Evolutionary conservation across 1,284 basidiomycete species (phyloP).

Genomic region (Mycosarcoma mackinlayi): DNA sequence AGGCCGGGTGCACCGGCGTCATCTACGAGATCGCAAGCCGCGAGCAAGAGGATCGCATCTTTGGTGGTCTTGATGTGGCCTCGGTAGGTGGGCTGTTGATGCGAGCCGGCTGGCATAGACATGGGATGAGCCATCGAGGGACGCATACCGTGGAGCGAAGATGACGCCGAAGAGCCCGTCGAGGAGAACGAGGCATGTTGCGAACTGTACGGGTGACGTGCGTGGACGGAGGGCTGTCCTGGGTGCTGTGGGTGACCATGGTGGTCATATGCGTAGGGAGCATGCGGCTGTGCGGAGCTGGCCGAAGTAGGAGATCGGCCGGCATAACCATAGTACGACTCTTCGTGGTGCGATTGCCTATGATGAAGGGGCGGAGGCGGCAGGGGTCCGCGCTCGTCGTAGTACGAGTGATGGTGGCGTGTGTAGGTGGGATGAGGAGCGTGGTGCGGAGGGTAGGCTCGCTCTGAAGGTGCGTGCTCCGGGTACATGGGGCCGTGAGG

Average conservation of each 20-base stretch:
- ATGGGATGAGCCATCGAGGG: conserved; percentile 17
- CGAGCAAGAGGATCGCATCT: conserved; percentile 65
- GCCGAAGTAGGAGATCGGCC: conserved; percentile 20
- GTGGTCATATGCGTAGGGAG: conserved; percentile 20
- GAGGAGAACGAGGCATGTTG: conserved; percentile 37
- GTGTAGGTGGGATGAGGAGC: conserved; percentile 33
- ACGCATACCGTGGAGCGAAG: conserved; percentile 32
- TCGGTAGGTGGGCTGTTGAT: conserved; percentile 62
- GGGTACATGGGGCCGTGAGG: conserved; percentile 44
- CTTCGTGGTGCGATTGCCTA: conserved; percentile 25
- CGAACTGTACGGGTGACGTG: conserved; percentile 20
- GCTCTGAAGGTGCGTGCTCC: conserved; percentile 22
- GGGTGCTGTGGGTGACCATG: conserved; percentile 25
- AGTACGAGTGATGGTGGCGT: conserved; percentile 47
- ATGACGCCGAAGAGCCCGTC: conserved; percentile 17
- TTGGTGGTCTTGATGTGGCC: conserved; percentile 65
- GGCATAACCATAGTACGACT: conserved; percentile 25
- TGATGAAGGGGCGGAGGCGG: conserved; percentile 45
- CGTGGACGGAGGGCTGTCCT: conserved; percentile 8
- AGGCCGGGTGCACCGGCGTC: conserved; percentile 25
- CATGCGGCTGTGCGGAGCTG: conserved; percentile 17
- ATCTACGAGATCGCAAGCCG: conserved; percentile 61
- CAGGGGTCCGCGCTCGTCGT: conserved; percentile 40
- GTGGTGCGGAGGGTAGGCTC: conserved; percentile 25
- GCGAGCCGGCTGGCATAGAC: conserved; percentile 28